A percentile compares a stretch with the other conserved stretches of the same genome.
These are phyloP conservation scores for Fusarium sublunatum DNA, from an alignment of 2,329 filamentous ascomycete genomes.

Conservation along the genomic window DNA sequence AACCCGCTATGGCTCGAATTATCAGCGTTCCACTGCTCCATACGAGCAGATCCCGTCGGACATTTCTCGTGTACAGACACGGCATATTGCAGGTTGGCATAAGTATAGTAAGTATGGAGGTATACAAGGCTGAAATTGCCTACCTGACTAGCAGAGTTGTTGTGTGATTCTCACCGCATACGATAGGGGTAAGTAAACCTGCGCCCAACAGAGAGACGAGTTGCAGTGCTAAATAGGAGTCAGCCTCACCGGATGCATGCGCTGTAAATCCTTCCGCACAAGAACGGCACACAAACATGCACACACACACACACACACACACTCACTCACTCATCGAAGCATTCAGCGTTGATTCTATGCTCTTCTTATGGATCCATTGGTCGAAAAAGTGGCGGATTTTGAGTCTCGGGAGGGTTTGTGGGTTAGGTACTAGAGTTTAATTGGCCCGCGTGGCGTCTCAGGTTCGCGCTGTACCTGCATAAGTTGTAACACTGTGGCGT, in stretches of 20 bases:
- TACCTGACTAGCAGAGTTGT: conserved; percentile 4
- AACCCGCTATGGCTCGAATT: conserved; percentile 10
- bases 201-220: not conserved
- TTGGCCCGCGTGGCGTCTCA: conserved; percentile 52
- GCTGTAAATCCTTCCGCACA: conserved; percentile 5
- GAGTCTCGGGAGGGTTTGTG: conserved; percentile 24
- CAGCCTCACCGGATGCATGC: conserved; percentile 22
- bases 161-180: conserved; percentile 8
- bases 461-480: conserved; percentile 47
- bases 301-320: conserved; percentile 7
- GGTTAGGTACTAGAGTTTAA: too few species aligned
- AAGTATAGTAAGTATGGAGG: not conserved
- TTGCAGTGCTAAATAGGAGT: not conserved
- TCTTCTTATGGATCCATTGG: conserved; percentile 1
- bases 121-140: conserved; percentile 27
- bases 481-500: conserved; percentile 39
- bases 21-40: conserved; percentile 34
- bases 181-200: conserved; percentile 15
- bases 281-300: not conserved
- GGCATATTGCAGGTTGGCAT: conserved; percentile 4
- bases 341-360: conserved; percentile 5
- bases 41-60: conserved; percentile 26
- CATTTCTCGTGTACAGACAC: conserved; percentile 25
- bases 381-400: conserved; percentile 36
- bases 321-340: not conserved